Base-by-base conservation (phyloP, 306 rosid genomes). In the Fragaria nilgerrensis region DNA sequence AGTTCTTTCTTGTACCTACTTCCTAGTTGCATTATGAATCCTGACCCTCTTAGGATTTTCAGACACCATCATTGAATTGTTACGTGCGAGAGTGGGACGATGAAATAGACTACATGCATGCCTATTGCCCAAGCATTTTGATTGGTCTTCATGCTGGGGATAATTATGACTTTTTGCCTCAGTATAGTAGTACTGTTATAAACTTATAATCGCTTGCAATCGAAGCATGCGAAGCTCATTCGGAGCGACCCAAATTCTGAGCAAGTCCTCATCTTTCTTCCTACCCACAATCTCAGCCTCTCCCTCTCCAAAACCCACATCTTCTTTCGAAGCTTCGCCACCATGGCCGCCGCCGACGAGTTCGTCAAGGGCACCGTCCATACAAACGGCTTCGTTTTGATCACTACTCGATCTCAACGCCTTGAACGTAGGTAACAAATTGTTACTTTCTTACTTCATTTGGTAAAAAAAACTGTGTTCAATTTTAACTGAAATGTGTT, bases 341-440 rank as follows among this genome's bases (percentile, higher is more conserved):
- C 84, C 69, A 92, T 96, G 99, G 94, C 98, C 48, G 58, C 69
- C 23, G 9, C 82, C 12, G 99, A 91, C 12, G 90, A 91, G 73
- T 89, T 92, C 87, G 90, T 96, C 77, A 92, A 85, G 77, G 98
- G 90, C 11, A 77, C 64, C 68, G 88, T 96, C 78, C 86, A 88
- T 74, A 85, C 90, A 3, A 96, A 92, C 88, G 99, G 99, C 72
- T 81, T 96, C 75, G 99, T 96, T 4, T 89, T 91, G 27, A 85
- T 96, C 85, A 89, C 99, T 12, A n/a, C 99, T 96, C 80, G 97
- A 91, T 88, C 98, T 96, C 84, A 96, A 92, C 83, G 99, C 98
- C 75, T 91, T 96, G 99, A 88, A 85, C 71, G 37, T 96, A 79
- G 99, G 98, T 92, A 47, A 32, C 32, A 71, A 29, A 27, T 50